Evolutionary conservation across 1,284 basidiomycete species (phyloP).

Genomic region (Irpex rosettiformis): DNA sequence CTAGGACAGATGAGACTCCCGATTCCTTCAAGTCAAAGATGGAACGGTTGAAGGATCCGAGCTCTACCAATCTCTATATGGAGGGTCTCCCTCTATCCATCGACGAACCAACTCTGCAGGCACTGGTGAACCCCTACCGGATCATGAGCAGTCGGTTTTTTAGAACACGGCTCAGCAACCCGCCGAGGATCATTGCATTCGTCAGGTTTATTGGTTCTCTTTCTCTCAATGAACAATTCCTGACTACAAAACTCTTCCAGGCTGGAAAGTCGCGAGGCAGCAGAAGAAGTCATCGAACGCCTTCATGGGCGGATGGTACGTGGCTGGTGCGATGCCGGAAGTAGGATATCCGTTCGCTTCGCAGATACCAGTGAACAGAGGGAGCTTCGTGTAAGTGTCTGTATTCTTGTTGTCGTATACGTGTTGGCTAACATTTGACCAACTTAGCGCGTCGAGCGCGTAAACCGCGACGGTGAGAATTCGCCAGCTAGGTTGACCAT

Average conservation of each 20-base stretch:
- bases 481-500: constrained; percentile 66
- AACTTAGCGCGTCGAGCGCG: constrained; percentile 33
- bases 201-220: constrained; percentile 46
- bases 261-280: constrained; percentile 60
- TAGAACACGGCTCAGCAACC: constrained; percentile 67
- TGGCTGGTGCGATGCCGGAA: constrained; percentile 68
- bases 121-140: constrained; percentile 56
- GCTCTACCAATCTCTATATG: constrained; percentile 71
- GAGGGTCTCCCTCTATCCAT: constrained; percentile 67
- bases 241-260: constrained; percentile 33
- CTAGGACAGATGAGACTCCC: not conserved
- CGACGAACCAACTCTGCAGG: constrained; percentile 50
- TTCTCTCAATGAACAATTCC: not conserved
- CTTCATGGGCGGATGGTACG: constrained; percentile 75
- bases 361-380: constrained; percentile 59
- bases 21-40: constrained; percentile 67
- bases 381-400: constrained; percentile 39
- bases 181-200: constrained; percentile 73
- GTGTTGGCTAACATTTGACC: not conserved
- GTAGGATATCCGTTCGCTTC: constrained; percentile 70
- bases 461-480: constrained; percentile 50
- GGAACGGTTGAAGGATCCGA: constrained; percentile 59
- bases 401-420: not conserved
- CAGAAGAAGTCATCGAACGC: constrained; percentile 69
- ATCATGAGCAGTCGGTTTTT: constrained; percentile 74